phyloP scores from a whole-genome alignment of 2,329 filamentous ascomycete species.

The Albophoma yamanashiensis region DNA sequence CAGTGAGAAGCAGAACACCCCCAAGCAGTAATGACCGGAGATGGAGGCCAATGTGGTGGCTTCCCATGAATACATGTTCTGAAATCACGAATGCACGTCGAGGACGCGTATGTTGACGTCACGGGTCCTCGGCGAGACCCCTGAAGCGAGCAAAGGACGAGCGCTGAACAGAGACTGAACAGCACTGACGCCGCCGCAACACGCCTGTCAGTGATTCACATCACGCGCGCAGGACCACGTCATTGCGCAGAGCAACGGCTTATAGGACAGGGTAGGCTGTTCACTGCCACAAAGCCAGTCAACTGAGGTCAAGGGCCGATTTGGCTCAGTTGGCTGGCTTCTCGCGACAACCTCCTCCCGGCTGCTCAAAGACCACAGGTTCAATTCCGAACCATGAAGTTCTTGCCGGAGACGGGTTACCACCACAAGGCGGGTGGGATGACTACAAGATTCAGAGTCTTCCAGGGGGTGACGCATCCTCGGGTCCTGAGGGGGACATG shows the following conservation, averaged over 20 bases:
- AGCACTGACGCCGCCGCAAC: not conserved
- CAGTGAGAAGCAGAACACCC: not conserved
- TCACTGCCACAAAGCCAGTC: not conserved
- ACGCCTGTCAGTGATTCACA: not conserved
- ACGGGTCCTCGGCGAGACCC: too few species aligned
- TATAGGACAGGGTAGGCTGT: not conserved
- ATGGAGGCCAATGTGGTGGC: not conserved
- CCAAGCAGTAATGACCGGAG: not conserved
- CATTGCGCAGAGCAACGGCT: too few species aligned
- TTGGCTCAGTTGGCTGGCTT: not conserved
- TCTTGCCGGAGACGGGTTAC: not conserved
- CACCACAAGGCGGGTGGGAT: not conserved
- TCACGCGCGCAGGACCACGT: not conserved
- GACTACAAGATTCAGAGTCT: not conserved
- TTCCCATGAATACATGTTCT: too few species aligned
- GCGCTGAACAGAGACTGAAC: not conserved
- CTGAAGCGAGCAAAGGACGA: not conserved
- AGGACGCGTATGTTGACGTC: not conserved
- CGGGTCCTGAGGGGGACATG: not conserved
- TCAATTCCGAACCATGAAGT: not conserved
- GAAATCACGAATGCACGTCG: not conserved
- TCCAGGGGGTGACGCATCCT: not conserved
- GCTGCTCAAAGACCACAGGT: not conserved
- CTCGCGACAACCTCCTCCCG: not conserved
- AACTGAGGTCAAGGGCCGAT: not conserved